A percentile compares a stretch with the other conserved stretches of the same genome.
Conservation (phyloP, 345 rosid genomes). For the Hypericum perforatum region DNA sequence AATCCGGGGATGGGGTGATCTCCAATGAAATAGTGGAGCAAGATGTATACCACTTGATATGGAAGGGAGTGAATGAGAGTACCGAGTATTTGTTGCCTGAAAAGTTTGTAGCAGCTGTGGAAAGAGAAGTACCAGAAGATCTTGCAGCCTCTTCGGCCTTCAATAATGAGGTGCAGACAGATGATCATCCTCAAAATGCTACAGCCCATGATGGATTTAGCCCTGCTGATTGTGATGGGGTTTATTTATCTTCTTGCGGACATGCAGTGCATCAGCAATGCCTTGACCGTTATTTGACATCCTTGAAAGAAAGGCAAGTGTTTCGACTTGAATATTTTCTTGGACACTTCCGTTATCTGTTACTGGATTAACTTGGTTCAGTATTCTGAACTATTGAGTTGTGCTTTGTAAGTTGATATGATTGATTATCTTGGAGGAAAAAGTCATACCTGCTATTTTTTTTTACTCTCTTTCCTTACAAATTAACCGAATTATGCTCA, state of each 20-base stretch:
- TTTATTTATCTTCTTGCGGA: constrained; percentile 84
- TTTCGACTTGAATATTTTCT: background rate
- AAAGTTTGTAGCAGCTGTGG: constrained; percentile 38
- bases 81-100: constrained; percentile 40
- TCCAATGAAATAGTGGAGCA: constrained; percentile 51
- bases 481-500: no score
- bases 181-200: constrained; percentile 23
- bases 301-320: constrained; percentile 69
- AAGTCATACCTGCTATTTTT: no score
- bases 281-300: constrained; percentile 71
- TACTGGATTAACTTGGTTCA: background rate
- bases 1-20: constrained; percentile 26
- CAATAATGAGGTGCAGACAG: constrained; percentile 17
- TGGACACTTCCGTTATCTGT: background rate
- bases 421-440: no score
- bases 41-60: constrained; percentile 40
- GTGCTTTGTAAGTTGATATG: no score
- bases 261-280: constrained; percentile 96
- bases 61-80: constrained; percentile 30
- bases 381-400: no score
- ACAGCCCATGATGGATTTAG: constrained; percentile 51
- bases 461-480: no score
- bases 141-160: constrained; percentile 33
- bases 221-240: constrained; percentile 75
- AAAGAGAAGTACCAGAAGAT: constrained; percentile 32